These are phyloP conservation scores for Phytophthora uliginosa DNA, from an alignment of 352 stramenopile genomes.

Conservation along the genomic window DNA sequence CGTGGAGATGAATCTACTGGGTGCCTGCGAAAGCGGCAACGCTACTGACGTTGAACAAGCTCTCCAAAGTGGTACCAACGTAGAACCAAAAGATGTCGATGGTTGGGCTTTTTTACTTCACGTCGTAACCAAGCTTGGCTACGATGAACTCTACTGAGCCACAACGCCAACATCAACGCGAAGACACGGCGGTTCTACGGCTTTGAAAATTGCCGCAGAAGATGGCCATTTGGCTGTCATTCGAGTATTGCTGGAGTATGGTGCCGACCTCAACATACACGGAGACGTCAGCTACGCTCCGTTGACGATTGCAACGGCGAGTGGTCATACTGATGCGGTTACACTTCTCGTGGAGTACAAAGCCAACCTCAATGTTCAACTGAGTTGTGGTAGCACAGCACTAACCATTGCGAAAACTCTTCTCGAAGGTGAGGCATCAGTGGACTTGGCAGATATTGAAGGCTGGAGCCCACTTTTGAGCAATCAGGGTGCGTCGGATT, in stretches of 20 bases:
- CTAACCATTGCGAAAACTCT: neutral
- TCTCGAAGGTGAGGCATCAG: constrained; percentile 10
- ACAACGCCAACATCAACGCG: constrained; percentile 11
- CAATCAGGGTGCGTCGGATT: too few relatives aligned
- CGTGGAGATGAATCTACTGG: constrained; percentile 6
- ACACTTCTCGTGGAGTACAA: constrained; percentile 18
- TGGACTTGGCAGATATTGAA: constrained; percentile 10
- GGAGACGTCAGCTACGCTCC: constrained; percentile 15
- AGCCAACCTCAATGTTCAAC: constrained; percentile 10
- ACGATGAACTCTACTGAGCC: constrained; percentile 1
- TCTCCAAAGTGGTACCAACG: neutral
- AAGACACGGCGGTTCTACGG: constrained; percentile 20
- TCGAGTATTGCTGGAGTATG: constrained; percentile 4
- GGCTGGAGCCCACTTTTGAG: constrained; percentile 5
- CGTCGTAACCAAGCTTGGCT: constrained; percentile 2
- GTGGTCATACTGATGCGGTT: constrained; percentile 6
- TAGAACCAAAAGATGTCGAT: neutral
- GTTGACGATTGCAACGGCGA: constrained; percentile 4
- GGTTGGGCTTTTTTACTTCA: constrained; percentile 16
- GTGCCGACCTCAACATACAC: constrained; percentile 3
- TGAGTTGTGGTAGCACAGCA: neutral
- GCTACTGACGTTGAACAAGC: constrained; percentile 4
- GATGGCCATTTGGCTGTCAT: constrained; percentile 3
- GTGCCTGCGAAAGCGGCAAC: constrained; percentile 8
- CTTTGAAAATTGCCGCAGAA: constrained; percentile 14